Evolutionary conservation across 768 basidiomycete genomes (phyloP), one percentile per base, ranked within the genome.

Genomic region (Suillus spraguei): DNA sequence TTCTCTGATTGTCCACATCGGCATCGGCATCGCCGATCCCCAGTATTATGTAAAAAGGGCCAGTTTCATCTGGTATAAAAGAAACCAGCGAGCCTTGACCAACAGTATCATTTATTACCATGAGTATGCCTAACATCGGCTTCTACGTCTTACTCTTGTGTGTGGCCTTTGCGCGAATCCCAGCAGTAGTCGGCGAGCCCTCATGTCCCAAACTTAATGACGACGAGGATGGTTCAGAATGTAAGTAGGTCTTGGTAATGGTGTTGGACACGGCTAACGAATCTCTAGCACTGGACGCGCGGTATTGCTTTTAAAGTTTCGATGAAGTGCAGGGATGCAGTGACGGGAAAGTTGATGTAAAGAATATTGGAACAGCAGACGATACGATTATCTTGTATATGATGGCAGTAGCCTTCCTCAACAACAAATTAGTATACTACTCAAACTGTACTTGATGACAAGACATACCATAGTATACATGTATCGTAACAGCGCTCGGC

Each of bases 181-280:
- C 4, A 28, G 49, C 4, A 28, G 49, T 13, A 47, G 10, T 10
- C 4, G 28, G 4, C 4, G 28, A 28, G 4, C 4, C 28, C 28
- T n/a, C n/a, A n/a, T 47, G 22, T 24, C 0, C 5, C 3, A 1
- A 5, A 6, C 0, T 0, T 6, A 14, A 6, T 7, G 47, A 47
- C 6, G 13, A 47, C 3, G 28, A 2, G 28, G 28, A 28, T 28
- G 28, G 2, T 28, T 2, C 4, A 28, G 28, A 4, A 28, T 28
- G 28, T 28, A 28, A 28, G 28, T 28, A 28, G 28, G 28, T 28
- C 4, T 4, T 28, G 28, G 28, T 4, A 28, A 28, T 28, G 2
- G 28, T 28, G 28, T 28, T 2, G 28, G 28, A 28, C 28, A 4
- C 4, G 28, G 28, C 28, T 28, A 28, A 28, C 28, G 4, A 28